phyloP scores from a whole-genome alignment of 805 yeast species.

The Metschnikowia similis region DNA sequence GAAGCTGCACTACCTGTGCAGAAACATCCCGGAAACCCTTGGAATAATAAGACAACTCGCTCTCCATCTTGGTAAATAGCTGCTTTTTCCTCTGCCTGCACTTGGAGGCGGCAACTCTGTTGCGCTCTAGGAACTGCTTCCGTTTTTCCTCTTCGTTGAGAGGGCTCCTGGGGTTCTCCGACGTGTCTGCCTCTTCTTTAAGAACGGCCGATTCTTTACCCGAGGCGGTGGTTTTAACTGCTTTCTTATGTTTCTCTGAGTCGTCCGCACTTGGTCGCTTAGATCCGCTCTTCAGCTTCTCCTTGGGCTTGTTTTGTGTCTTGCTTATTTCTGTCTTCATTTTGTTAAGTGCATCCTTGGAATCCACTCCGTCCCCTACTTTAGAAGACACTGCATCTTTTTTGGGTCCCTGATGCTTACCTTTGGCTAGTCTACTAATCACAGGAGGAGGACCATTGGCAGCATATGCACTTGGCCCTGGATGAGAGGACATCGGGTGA shows the following conservation, averaged over 20 bases:
- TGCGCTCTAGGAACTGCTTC: slow-evolving; percentile 76
- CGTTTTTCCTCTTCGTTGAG: slow-evolving; percentile 46
- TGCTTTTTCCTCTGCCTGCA: slow-evolving; percentile 94
- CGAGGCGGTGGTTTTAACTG: slow-evolving; percentile 5
- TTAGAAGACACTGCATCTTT: neutral
- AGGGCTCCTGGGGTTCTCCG: slow-evolving; percentile 4
- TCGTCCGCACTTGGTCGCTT: slow-evolving; percentile 6
- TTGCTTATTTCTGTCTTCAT: neutral
- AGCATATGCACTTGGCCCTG: neutral
- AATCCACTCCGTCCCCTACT: neutral
- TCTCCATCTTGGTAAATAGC: slow-evolving; percentile 77
- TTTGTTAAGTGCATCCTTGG: neutral
- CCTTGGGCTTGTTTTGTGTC: neutral
- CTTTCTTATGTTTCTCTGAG: slow-evolving; percentile 9
- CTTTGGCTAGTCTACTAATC: neutral
- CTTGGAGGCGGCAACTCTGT: slow-evolving; percentile 91
- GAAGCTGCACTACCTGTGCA: slow-evolving; percentile 51
- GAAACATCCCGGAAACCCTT: slow-evolving; percentile 65
- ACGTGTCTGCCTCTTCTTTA: slow-evolving; percentile 8
- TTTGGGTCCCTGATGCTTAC: neutral
- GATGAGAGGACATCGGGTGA: neutral
- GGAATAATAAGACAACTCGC: slow-evolving; percentile 66
- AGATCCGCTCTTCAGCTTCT: neutral
- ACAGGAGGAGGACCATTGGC: neutral
- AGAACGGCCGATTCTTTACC: slow-evolving; percentile 8